phyloP scores from a whole-genome alignment of 345 rosid species.

The Linum lewisii region DNA sequence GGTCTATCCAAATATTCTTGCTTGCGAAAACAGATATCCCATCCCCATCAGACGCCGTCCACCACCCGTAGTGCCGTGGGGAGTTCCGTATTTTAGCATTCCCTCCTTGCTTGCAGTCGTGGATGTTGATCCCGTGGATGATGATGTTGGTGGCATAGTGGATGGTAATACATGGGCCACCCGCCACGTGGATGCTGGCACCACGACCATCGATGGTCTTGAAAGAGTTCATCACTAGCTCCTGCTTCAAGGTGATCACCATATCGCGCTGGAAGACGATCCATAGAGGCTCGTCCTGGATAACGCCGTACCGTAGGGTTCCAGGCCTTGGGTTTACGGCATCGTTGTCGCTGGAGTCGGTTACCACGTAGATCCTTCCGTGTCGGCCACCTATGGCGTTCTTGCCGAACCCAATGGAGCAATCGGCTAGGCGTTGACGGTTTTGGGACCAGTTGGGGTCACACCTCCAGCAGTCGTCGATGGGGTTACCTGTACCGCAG shows the following conservation, averaged over 20 bases:
- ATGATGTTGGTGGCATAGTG: conserved; percentile 17
- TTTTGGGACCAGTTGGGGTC: conserved; percentile 18
- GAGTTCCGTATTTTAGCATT: conserved; percentile 18
- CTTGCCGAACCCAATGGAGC: conserved; percentile 24
- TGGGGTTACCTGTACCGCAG: conserved; percentile 20
- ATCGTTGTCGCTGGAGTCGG: conserved; percentile 16
- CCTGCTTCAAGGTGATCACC: conserved; percentile 19
- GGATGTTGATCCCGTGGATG: conserved; percentile 19
- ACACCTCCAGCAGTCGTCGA: conserved; percentile 25
- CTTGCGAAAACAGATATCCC: conserved; percentile 16
- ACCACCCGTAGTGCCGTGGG: conserved; percentile 20
- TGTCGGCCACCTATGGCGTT: conserved; percentile 20
- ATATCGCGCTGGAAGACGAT: conserved; percentile 20
- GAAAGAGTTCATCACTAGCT: conserved; percentile 20
- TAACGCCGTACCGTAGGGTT: conserved; percentile 17
- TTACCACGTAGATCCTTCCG: conserved; percentile 16
- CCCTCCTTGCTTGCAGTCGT: conserved; percentile 20
- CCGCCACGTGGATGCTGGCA: conserved; percentile 22
- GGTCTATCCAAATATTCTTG: conserved; percentile 20
- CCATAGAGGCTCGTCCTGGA: conserved; percentile 24
- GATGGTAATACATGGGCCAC: conserved; percentile 21
- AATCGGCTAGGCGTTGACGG: conserved; percentile 20
- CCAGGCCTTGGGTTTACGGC: conserved; percentile 21
- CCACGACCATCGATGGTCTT: conserved; percentile 23
- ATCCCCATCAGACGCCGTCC: conserved; percentile 23